Evolutionary conservation across 371 early-diverging fungal genomes (phyloP).

Genomic region (Mortierella sp.): DNA sequence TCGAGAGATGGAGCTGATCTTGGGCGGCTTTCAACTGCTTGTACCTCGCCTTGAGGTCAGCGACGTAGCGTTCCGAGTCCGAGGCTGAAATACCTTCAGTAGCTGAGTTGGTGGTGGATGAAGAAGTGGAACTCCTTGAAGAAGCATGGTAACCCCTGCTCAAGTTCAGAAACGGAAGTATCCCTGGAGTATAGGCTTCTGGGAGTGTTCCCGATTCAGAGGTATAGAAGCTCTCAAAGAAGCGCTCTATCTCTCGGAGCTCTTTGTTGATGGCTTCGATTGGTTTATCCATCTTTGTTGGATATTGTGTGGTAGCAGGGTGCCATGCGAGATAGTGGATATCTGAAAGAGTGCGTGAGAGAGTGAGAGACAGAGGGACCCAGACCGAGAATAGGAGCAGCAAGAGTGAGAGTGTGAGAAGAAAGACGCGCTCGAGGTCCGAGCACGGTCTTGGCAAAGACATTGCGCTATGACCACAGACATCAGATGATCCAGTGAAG

Average conservation of each 20-base stretch:
- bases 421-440: too few species aligned
- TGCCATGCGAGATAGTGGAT: too few species aligned
- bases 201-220: neutral
- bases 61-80: constrained; percentile 7
- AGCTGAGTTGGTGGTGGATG: neutral
- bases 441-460: too few species aligned
- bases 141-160: neutral
- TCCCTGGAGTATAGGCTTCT: neutral
- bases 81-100: neutral
- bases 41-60: constrained; percentile 23
- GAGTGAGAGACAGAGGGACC: too few species aligned
- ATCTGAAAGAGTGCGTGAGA: too few species aligned
- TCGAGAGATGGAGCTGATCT: constrained; percentile 30
- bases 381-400: too few species aligned
- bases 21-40: constrained; percentile 26
- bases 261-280: constrained; percentile 26
- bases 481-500: too few species aligned
- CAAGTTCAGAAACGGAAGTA: constrained; percentile 23
- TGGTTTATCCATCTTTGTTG: constrained; percentile 25
- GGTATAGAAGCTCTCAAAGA: constrained; percentile 17
- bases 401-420: too few species aligned
- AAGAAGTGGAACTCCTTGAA: neutral
- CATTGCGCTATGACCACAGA: too few species aligned
- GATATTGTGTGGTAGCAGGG: constrained; percentile 9
- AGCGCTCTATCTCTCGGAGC: constrained; percentile 25